Evolutionary conservation across 2,329 filamentous ascomycete species (phyloP).

Genomic region (Fusarium pseudonygamai): DNA sequence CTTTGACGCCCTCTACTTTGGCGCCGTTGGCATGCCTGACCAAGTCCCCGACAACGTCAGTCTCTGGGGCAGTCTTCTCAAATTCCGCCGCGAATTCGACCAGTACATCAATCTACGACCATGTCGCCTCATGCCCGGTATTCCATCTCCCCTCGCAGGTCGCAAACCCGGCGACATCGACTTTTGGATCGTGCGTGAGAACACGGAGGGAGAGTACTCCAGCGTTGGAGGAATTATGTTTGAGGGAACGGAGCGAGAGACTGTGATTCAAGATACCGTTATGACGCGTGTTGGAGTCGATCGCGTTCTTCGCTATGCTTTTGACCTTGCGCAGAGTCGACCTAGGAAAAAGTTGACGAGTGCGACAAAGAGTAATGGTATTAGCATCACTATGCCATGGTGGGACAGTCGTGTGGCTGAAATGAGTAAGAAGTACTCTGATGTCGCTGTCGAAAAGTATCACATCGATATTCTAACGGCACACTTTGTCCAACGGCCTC

Average conservation of each 20-base stretch:
- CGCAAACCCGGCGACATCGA: conserved; percentile 68
- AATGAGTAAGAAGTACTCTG: conserved; percentile 65
- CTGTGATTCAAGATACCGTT: conserved; percentile 69
- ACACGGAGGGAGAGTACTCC: conserved; percentile 74
- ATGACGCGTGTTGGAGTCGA: conserved; percentile 71
- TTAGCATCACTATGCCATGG: conserved; percentile 73
- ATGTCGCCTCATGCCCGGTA: conserved; percentile 68
- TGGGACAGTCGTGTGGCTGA: conserved; percentile 70
- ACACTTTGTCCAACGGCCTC: conserved; percentile 68
- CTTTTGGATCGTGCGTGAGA: conserved; percentile 74
- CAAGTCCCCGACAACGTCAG: conserved; percentile 72
- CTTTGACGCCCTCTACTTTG: conserved; percentile 75
- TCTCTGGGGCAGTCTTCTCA: conserved; percentile 73
- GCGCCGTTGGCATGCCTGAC: conserved; percentile 67
- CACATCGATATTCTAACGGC: conserved; percentile 74
- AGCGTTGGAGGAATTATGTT: conserved; percentile 72
- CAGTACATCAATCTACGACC: conserved; percentile 76
- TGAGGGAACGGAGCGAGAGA: conserved; percentile 66
- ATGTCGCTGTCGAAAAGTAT: conserved; percentile 71
- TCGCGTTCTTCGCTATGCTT: conserved; percentile 70
- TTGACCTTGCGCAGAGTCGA: conserved; percentile 67
- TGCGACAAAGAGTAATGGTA: conserved; percentile 74
- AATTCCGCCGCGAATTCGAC: conserved; percentile 73
- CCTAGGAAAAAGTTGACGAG: conserved; percentile 70
- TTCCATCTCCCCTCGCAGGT: conserved; percentile 64